phyloP scores from a whole-genome alignment of 2,329 filamentous ascomycete genomes.

The Epichloe aotearoae region DNA sequence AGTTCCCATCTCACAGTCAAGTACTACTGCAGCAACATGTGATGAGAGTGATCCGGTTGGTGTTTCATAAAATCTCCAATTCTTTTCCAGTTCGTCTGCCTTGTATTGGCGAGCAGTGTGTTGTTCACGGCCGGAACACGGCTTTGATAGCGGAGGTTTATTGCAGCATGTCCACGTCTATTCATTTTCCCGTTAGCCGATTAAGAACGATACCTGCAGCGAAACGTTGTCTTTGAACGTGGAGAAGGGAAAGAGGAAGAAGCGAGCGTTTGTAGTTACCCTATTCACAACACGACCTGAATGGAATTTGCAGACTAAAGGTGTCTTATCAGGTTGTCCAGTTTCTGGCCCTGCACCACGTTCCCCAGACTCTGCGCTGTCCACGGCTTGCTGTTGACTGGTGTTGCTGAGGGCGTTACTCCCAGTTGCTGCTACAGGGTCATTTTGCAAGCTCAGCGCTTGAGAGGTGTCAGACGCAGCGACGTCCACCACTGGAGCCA shows the following conservation, averaged over 20 bases:
- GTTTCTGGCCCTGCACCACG: not conserved
- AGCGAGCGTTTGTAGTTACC: conserved; percentile 8
- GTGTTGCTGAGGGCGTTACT: not conserved
- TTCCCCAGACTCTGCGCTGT: not conserved
- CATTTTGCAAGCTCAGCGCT: not conserved
- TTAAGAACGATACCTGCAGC: not conserved
- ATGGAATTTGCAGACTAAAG: conserved; percentile 15
- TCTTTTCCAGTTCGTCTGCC: conserved; percentile 14
- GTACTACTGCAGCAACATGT: conserved; percentile 22
- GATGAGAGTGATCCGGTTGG: not conserved
- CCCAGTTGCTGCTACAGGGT: not conserved
- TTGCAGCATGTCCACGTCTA: conserved; percentile 21
- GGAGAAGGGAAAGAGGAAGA: not conserved
- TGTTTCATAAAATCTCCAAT: conserved; percentile 15
- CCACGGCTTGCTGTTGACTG: not conserved
- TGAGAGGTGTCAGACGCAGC: not conserved
- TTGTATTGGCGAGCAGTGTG: conserved; percentile 14
- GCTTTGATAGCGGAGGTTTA: conserved; percentile 9
- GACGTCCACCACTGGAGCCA: not conserved
- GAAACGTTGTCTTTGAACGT: too few relatives aligned
- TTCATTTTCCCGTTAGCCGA: not conserved
- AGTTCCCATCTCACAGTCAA: conserved; percentile 45
- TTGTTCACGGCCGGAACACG: conserved; percentile 14
- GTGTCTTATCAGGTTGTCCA: not conserved
- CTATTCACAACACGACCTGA: conserved; percentile 15